phyloP scores from a whole-genome alignment of 352 stramenopile species.

The Phytophthora parvispora region DNA sequence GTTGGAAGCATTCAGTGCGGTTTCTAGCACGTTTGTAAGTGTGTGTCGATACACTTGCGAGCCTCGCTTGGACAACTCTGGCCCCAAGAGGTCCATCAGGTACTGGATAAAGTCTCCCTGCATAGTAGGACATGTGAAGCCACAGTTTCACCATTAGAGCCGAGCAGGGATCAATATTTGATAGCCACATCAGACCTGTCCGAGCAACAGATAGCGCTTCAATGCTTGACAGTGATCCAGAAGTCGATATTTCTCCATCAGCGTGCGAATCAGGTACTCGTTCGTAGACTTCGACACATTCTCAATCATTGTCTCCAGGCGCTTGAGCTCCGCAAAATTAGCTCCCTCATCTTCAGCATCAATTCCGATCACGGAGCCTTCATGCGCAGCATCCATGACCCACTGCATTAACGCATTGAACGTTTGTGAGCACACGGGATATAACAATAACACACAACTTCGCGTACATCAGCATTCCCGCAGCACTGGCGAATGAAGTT shows the following conservation, averaged over 20 bases:
- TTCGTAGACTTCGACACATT: conserved; percentile 88
- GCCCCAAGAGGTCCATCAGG: conserved; percentile 95
- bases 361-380: conserved; percentile 50
- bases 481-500: conserved; percentile 99
- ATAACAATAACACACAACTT: background rate
- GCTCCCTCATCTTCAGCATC: conserved; percentile 67
- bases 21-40: conserved; percentile 95
- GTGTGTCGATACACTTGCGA: conserved; percentile 97
- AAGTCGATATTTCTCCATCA: conserved; percentile 95
- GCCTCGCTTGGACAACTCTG: conserved; percentile 92
- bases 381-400: conserved; percentile 74
- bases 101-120: conserved; percentile 98
- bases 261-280: conserved; percentile 91
- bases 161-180: too few species aligned
- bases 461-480: conserved; percentile 87
- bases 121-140: background rate
- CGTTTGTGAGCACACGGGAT: background rate
- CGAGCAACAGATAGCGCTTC: conserved; percentile 99
- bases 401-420: conserved; percentile 46
- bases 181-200: conserved; percentile 76
- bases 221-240: conserved; percentile 96
- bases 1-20: conserved; percentile 96
- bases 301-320: conserved; percentile 83
- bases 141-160: background rate
- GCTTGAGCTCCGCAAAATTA: conserved; percentile 78